Base-by-base conservation (phyloP, 768 basidiomycete species). In the Chiua virens region DNA sequence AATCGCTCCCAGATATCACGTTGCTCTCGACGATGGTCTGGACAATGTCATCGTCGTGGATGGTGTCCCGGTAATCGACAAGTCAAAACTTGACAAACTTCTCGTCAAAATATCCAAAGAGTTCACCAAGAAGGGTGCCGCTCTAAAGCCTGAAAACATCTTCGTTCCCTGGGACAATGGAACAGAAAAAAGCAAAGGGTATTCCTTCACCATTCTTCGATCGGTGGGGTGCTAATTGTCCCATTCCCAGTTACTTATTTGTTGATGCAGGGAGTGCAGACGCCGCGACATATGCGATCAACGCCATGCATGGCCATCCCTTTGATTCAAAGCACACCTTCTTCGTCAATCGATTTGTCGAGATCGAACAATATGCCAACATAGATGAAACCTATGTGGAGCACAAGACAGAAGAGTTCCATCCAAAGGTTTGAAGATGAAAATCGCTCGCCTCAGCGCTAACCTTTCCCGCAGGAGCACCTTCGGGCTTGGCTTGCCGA, bases 401-500 rank as follows among this genome's bases (percentile, higher is more conserved):
- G 62, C 92, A 89, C 0, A 77, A 82, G 57, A 66, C 71, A 1
- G 87, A 90, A 60, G 84, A 86, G 49, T 97, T 86, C 66, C 75
- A 74, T 43, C 77, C 91, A 34, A 85, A 86, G 73, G 93, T 92
- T 56, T 28, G 49, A 38, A n/a, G 13, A 42, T 41, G 17, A 42
- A 47, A 17, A n/a, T 44, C 25, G 17, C 20, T 10, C 17, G 28
- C 38, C 17, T 47, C 34, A 41, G 6, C 52, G 22, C 38, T 63
- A 18, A 66, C 25, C 39, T 37, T 21, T 35, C 18, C 23, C 3
- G 25, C 58, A 98, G 93, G 97, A 98, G 68, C 95, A 99, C 73
- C 80, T 98, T 54, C 83, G 92, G 42, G 89, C 91, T 46, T 99
- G 96, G 95, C 80, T 98, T 47, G 91, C 85, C 22, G 97, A 99